Base-by-base conservation (phyloP, 345 rosid genomes). In the Aquilaria malaccensis region DNA sequence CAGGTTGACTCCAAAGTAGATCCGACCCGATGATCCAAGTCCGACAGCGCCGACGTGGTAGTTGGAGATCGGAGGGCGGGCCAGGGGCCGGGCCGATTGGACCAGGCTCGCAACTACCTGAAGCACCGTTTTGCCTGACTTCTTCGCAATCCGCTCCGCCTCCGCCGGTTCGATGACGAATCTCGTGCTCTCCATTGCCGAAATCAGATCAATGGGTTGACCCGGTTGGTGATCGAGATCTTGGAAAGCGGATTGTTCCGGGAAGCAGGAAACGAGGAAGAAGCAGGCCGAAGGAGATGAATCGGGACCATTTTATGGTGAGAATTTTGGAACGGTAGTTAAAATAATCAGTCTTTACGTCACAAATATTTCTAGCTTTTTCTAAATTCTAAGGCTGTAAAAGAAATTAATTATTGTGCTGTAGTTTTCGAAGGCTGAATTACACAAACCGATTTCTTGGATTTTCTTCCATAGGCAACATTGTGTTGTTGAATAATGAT, bases 11-110 rank as follows among this genome's bases (percentile, higher is more conserved):
- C 99, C 99, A 60, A 88, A 61, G 81, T 76, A 94, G 81, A 94
- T 79, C 61, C 96, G 86, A 60, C 97, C 97, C 15, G 97, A 84
- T 9, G 91, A 76, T 13, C 99, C 97, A 12, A 94, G 74, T 2
- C 88, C 99, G 57, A 91, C 88, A 22, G 85, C 89, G 2, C 87
- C 96, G 43, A 94, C 97, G 66, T 66, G 77, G 85, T 68, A 94
- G 31, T 79, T 76, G 30, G 99, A 94, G 76, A 94, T 94, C 45
- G 92, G 85, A 2, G 97, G 78, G 22, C 96, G 91, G 61, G 96
- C 92, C 30, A 77, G 76, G 58, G 88, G 14, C 67, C 79, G 70
- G 10, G 99, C 91, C 0, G 81, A 65, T 67, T 77, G 71, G 63
- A 91, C 96, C 0, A 94, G 79, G 13, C 81, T 61, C 1, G 96